Evolutionary conservation across 768 basidiomycete species (phyloP), one percentile per base, ranked within the genome.

Genomic region (Collybiopsis confluens): DNA sequence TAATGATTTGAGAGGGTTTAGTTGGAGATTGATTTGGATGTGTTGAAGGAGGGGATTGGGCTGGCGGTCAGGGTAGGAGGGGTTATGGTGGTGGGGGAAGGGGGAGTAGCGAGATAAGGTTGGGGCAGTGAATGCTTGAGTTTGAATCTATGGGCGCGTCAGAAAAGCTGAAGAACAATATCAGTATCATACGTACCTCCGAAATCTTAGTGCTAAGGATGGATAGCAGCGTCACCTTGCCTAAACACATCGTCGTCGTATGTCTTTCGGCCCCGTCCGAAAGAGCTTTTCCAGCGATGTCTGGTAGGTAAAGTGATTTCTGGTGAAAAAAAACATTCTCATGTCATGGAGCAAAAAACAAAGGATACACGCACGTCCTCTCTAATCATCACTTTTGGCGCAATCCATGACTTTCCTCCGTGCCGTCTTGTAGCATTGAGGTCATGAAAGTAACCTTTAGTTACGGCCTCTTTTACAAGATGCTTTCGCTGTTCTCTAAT

Each of bases 381-480:
- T 26, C 85, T 83, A 58, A 98, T 93, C 61, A 98, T 75, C 20
- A 90, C 88, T 20, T 79, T 83, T 1, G 94, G 95, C 10, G 93
- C 94, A 48, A 93, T 81, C 93, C 92, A 98, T 8, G 89, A 88
- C 72, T 98, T 98, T 15, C 96, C 96, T 15, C 92, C 94, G 60
- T 92, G 82, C 40, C 78, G 78, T 47, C 87, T 74, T 1, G 90
- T 88, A 64, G 86, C 83, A 61, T 90, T 89, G 37, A 86, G 75
- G 65, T 98, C 96, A 49, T 88, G 78, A 62, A 92, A 98, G 70
- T 98, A 96, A 0, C 93, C 92, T 63, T 86, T 88, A 11, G 82
- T 79, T 0, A 78, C 52, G 8, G 52, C 74, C 63, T 80, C 70
- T 58, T 75, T 77, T n/a, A 78, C 73, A 78, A 81, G 56, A 37